Evolutionary conservation across 768 basidiomycete genomes (phyloP), one percentile per base, ranked within the genome.

Genomic region (Paxillus involutus): DNA sequence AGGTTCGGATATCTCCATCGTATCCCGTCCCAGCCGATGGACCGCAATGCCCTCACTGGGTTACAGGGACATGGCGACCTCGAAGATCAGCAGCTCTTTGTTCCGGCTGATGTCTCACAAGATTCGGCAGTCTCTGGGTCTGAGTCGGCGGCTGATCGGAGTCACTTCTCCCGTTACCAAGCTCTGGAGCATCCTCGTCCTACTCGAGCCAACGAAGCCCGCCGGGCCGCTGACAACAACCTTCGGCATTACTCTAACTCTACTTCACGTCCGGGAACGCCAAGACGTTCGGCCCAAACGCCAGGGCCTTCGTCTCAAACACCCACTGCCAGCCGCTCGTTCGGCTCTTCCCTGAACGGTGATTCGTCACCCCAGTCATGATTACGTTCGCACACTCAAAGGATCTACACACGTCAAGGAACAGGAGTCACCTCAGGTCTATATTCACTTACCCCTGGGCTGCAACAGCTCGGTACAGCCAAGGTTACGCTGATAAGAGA

Each of bases 1-100:
- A 94, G 93, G 2, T 96, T 90, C 68, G 94, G 94, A 5, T 80
- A 97, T 19, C 75, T 98, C 33, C 96, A 98, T 71, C 86, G 96
- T 50, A 96, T 98, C 58, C 95, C 95, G 6, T 82, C 88, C 35
- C 85, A 89, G 41, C 79, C 85, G 11, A 73, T 77, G 30, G 83
- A 86, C 55, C 81, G 78, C 41, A 73, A 79, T 47, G 72, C 77
- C n/a, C 85, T 86, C 8, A 71, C 77, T 19, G 83, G 84, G 63
- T 71, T 85, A 11, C 76, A 72, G 17, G 79, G 81, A 52, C 67
- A 67, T 26, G 73, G 77, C 33, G 83, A 83, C 57, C 80, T 78
- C 55, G 84, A 87, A 59, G 80, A 82, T 43, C 83, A 84, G 56
- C 76, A 83, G 41, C 73, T 89, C 29, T 91, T 91, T 61, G 84